These are phyloP conservation scores for Mariannaea elegans DNA, from an alignment of 2,329 filamentous ascomycete genomes.

Conservation along the genomic window DNA sequence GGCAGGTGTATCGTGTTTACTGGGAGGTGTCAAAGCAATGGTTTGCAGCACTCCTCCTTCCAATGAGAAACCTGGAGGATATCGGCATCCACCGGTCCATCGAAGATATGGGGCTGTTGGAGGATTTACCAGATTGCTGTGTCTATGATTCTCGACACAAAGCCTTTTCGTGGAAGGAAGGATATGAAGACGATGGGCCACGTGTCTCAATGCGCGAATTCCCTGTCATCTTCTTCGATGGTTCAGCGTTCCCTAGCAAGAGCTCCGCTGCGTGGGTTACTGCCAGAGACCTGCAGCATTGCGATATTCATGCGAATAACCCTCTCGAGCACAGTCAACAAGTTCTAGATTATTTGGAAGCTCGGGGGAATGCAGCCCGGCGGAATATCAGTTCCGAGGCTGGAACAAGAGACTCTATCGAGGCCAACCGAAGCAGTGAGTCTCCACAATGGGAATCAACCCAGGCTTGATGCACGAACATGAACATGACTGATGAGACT, in stretches of 20 bases:
- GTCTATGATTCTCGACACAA: constrained; percentile 19
- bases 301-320: no score
- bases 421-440: no score
- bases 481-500: no score
- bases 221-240: constrained; percentile 33
- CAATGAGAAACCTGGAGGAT: constrained; percentile 16
- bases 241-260: constrained; percentile 9
- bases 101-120: constrained; percentile 15
- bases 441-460: no score
- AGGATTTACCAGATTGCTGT: constrained; percentile 23
- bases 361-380: no score
- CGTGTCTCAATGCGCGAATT: constrained; percentile 12
- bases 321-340: no score
- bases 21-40: constrained; percentile 21
- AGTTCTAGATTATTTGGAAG: no score
- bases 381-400: no score
- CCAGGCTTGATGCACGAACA: no score
- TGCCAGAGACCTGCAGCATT: constrained; percentile 14
- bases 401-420: no score
- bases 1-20: constrained; percentile 26
- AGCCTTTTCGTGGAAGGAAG: constrained; percentile 18
- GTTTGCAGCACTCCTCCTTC: constrained; percentile 22
- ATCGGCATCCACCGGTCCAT: background rate
- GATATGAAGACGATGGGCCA: constrained; percentile 18
- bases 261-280: constrained; percentile 27